phyloP scores from a whole-genome alignment of 23 red algal species.

The Pyropia yezoensis region DNA sequence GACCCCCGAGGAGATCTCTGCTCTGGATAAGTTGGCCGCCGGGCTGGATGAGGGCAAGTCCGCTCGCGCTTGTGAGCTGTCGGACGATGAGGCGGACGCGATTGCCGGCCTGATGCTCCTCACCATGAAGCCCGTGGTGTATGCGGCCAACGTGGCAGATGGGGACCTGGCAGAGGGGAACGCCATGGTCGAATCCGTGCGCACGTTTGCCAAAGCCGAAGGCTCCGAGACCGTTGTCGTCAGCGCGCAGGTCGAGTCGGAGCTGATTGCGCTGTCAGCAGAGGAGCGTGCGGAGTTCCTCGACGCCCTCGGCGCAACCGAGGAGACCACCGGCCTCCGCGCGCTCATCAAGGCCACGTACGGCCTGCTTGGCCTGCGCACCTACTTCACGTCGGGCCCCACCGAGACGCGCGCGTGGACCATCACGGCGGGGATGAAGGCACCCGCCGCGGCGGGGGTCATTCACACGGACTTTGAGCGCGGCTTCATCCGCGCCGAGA shows the following conservation, averaged over 20 bases:
- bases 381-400: constrained; percentile 93
- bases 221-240: constrained; percentile 49
- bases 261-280: constrained; percentile 52
- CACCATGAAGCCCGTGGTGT: constrained; percentile 93
- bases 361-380: constrained; percentile 74
- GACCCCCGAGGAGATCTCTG: constrained; percentile 45
- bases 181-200: constrained; percentile 44
- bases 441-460: constrained; percentile 87
- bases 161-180: constrained; percentile 57
- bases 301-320: constrained; percentile 58
- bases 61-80: constrained; percentile 27
- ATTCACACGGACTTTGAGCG: constrained; percentile 98
- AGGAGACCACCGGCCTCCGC: constrained; percentile 58
- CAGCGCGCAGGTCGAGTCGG: constrained; percentile 84
- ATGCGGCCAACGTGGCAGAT: constrained; percentile 92
- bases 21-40: constrained; percentile 50
- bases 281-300: constrained; percentile 71
- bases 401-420: constrained; percentile 97
- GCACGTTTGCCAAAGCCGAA: constrained; percentile 37
- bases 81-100: constrained; percentile 47
- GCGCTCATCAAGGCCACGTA: constrained; percentile 78
- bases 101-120: constrained; percentile 66
- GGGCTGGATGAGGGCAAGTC: constrained; percentile 50
- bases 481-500: constrained; percentile 97
- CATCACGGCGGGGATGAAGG: constrained; percentile 71